Percentiles rank a stretch among this genome's conserved stretches.
Evolutionary conservation across 176 grass and related monocot genomes (phyloP).

Genomic region (Urochloa ruziziensis): DNA sequence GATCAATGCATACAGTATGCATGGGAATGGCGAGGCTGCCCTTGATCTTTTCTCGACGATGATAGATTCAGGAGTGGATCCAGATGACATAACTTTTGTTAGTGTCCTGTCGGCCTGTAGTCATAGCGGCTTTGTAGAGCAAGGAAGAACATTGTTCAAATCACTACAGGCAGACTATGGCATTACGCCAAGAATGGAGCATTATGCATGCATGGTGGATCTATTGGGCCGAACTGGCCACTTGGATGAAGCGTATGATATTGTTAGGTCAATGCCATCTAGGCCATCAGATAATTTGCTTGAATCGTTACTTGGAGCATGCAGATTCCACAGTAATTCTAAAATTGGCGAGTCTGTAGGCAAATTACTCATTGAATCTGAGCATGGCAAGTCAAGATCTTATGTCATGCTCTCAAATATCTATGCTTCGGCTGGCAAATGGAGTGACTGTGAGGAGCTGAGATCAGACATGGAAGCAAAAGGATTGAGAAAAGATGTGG

Average conservation of each 20-base stretch:
- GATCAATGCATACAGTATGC: slow-evolving; percentile 69
- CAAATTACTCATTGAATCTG: slow-evolving; percentile 44
- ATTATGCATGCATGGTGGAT: slow-evolving; percentile 77
- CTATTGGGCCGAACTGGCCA: slow-evolving; percentile 64
- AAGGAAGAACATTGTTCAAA: slow-evolving; percentile 58
- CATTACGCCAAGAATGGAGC: slow-evolving; percentile 63
- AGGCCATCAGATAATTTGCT: slow-evolving; percentile 59
- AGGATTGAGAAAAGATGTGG: slow-evolving; percentile 60
- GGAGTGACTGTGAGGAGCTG: slow-evolving; percentile 54
- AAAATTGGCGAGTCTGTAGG: slow-evolving; percentile 59
- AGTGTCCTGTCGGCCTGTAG: slow-evolving; percentile 68
- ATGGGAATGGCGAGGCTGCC: slow-evolving; percentile 56
- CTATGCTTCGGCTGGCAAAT: slow-evolving; percentile 64
- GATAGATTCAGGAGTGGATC: slow-evolving; percentile 45
- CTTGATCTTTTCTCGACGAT: slow-evolving; percentile 58
- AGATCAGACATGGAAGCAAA: slow-evolving; percentile 59
- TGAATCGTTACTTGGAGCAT: slow-evolving; percentile 75
- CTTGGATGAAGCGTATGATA: slow-evolving; percentile 64
- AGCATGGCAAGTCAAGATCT: slow-evolving; percentile 42
- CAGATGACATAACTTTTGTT: slow-evolving; percentile 66
- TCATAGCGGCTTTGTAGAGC: slow-evolving; percentile 54
- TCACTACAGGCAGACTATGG: slow-evolving; percentile 45
- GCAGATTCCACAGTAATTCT: slow-evolving; percentile 60
- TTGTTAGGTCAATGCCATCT: slow-evolving; percentile 55
- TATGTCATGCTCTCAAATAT: slow-evolving; percentile 83